These are phyloP conservation scores for Verticillium albo-atrum DNA, from an alignment of 2,329 filamentous ascomycete genomes.

Conservation along the genomic window DNA sequence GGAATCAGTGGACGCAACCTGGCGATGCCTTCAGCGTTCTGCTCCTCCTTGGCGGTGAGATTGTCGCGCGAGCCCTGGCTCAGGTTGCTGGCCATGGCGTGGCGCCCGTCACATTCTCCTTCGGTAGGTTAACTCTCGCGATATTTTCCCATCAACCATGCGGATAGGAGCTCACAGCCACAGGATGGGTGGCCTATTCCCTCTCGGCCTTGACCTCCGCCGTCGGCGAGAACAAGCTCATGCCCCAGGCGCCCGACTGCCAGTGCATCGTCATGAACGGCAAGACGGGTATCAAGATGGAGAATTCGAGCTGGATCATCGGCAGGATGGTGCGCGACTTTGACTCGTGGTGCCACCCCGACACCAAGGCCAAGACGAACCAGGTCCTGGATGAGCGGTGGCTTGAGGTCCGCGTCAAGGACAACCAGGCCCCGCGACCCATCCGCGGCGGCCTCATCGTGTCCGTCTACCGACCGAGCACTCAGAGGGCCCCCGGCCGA, in stretches of 20 bases:
- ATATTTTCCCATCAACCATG: too few species aligned
- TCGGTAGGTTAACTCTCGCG: conserved; percentile 17
- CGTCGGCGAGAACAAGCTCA: conserved; percentile 21
- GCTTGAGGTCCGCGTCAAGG: conserved; percentile 4
- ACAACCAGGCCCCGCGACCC: conserved; percentile 9
- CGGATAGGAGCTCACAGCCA: background rate
- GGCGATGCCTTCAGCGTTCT: conserved; percentile 22
- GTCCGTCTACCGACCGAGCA: conserved; percentile 16
- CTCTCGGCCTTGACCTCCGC: conserved; percentile 14
- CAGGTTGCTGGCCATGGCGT: conserved; percentile 19
- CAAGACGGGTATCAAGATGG: conserved; percentile 26
- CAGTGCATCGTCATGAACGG: conserved; percentile 28
- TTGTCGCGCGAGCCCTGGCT: conserved; percentile 25
- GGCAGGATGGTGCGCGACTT: conserved; percentile 36
- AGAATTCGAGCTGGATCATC: conserved; percentile 36
- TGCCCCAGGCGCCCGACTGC: conserved; percentile 22
- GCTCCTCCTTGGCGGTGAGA: conserved; percentile 28
- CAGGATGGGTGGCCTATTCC: conserved; percentile 22
- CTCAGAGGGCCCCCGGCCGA: background rate
- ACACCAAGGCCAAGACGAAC: conserved; percentile 3
- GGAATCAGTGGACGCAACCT: conserved; percentile 7
- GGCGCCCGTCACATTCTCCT: conserved; percentile 25
- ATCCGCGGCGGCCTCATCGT: conserved; percentile 18
- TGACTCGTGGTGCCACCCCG: conserved; percentile 21
- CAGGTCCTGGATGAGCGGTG: conserved; percentile 8